These are phyloP conservation scores for Mortierella sp. DNA, from an alignment of 371 early-diverging fungal genomes.

Conservation along the genomic window DNA sequence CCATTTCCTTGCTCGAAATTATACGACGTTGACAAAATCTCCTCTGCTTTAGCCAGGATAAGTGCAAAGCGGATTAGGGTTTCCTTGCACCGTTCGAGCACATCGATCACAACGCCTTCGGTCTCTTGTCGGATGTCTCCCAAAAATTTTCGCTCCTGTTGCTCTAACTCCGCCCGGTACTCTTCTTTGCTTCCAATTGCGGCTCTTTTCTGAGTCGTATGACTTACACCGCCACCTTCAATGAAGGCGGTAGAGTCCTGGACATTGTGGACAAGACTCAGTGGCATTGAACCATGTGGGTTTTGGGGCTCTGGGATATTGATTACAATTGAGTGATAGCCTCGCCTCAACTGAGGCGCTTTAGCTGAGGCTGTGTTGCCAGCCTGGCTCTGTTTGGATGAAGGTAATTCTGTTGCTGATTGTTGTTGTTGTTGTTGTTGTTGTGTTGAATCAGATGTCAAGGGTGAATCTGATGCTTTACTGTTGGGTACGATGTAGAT, in stretches of 20 bases:
- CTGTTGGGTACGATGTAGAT: conserved; percentile 22
- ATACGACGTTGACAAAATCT: neutral
- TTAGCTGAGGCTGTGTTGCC: neutral
- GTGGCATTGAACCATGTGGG: conserved; percentile 10
- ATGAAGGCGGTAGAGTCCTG: neutral
- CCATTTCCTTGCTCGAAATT: conserved; percentile 5
- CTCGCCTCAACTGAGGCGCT: neutral
- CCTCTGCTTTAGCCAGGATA: conserved; percentile 17
- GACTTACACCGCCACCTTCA: neutral
- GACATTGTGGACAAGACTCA: neutral
- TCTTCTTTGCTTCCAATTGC: neutral
- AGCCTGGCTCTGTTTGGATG: neutral
- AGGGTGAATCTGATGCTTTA: conserved; percentile 1
- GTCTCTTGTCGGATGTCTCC: neutral
- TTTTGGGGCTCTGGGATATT: conserved; percentile 6
- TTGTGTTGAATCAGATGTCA: neutral
- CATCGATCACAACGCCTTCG: neutral
- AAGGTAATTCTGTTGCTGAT: neutral
- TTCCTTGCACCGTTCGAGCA: neutral
- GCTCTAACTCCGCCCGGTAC: neutral
- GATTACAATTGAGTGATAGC: neutral
- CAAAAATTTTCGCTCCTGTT: neutral
- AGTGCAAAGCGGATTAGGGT: conserved; percentile 3
- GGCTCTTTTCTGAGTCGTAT: neutral
- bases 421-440: too few species aligned